A percentile compares a stretch with the other conserved stretches of the same genome.
Evolutionary conservation across 2,329 filamentous ascomycete species (phyloP).

Genomic region (Fusarium sp.): DNA sequence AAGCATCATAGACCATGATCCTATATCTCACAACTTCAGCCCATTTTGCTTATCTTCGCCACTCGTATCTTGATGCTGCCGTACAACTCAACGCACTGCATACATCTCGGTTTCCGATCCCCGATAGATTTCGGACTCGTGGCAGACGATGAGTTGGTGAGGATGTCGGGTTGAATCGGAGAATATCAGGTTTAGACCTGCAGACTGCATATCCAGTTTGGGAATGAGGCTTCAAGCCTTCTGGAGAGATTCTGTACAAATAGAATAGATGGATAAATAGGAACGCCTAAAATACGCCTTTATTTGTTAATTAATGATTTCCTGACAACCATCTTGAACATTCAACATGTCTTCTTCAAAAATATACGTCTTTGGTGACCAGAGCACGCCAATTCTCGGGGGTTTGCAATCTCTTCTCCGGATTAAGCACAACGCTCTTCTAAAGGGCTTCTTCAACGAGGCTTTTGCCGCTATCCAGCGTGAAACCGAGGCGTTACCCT

Average conservation of each 20-base stretch:
- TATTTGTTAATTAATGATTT: not conserved
- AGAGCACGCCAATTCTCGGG: not conserved
- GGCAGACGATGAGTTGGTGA: not conserved
- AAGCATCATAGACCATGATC: not conserved
- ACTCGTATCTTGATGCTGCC: not conserved
- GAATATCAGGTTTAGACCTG: not conserved
- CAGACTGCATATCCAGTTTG: not conserved
- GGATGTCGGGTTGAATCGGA: not conserved
- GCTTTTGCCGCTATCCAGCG: not conserved
- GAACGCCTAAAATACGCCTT: not conserved
- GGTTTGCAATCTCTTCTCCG: not conserved
- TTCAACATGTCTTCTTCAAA: not conserved
- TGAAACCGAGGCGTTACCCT: not conserved
- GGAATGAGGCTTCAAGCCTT: not conserved
- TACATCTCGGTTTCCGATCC: not conserved
- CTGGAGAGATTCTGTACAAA: not conserved
- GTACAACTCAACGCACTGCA: not conserved
- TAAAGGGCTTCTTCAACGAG: not conserved
- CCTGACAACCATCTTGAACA: not conserved
- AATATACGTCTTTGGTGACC: constrained; percentile 9
- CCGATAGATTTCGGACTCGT: not conserved
- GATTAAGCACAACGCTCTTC: not conserved
- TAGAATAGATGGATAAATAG: not conserved
- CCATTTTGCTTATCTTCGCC: not conserved
- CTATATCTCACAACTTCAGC: not conserved